Evolutionary conservation across 2,329 filamentous ascomycete genomes (phyloP).

Genomic region (Penicillium sp.): DNA sequence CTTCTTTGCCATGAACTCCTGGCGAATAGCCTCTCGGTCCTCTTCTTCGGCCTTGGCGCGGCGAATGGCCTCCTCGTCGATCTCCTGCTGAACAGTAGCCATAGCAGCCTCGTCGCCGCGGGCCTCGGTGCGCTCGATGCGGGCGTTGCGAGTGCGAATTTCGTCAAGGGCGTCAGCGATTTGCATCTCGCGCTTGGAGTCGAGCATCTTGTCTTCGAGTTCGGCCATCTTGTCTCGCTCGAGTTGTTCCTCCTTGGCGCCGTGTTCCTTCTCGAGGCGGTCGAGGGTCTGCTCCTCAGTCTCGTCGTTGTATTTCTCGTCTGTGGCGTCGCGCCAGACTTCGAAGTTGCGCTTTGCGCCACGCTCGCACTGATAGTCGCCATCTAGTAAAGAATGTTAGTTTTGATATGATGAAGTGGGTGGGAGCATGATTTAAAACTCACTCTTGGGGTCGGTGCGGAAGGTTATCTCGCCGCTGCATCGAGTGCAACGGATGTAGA

Average conservation of each 20-base stretch:
- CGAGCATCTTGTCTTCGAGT: constrained; percentile 86
- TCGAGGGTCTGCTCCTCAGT: constrained; percentile 86
- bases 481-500: constrained; percentile 87
- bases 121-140: constrained; percentile 73
- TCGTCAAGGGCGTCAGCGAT: constrained; percentile 95
- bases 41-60: constrained; percentile 63
- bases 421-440: not conserved
- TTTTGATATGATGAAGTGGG: not conserved
- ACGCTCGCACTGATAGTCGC: constrained; percentile 79
- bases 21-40: not conserved
- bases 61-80: constrained; percentile 1
- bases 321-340: constrained; percentile 73
- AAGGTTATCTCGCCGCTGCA: constrained; percentile 88
- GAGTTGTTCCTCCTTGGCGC: constrained; percentile 61
- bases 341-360: constrained; percentile 94
- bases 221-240: constrained; percentile 94
- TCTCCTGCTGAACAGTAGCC: constrained; percentile 53
- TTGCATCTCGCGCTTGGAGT: constrained; percentile 93
- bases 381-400: constrained; percentile 36
- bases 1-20: not conserved
- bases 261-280: constrained; percentile 74
- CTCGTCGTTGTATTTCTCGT: constrained; percentile 59
- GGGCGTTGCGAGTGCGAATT: constrained; percentile 86
- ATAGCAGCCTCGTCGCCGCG: constrained; percentile 59
- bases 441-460: constrained; percentile 87